Percentiles rank a stretch among this genome's conserved stretches.
Evolutionary conservation across 2,329 filamentous ascomycete genomes (phyloP).

Genomic region (Juglanconis sp.): DNA sequence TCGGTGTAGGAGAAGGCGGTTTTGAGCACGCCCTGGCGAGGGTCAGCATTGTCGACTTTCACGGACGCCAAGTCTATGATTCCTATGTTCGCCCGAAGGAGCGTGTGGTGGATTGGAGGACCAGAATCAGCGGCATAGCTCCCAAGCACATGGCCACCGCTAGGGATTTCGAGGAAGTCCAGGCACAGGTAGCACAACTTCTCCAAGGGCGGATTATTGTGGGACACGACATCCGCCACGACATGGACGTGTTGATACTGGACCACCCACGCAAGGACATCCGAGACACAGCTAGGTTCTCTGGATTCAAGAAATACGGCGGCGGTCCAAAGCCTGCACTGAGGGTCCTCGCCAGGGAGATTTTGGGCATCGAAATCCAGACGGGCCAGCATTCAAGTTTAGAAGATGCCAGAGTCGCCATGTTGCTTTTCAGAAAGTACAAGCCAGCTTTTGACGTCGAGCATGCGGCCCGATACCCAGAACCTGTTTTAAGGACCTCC

Average conservation of each 20-base stretch:
- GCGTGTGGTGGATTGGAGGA: constrained; percentile 85
- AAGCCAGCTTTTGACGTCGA: constrained; percentile 85
- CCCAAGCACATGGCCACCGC: constrained; percentile 69
- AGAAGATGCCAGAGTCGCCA: constrained; percentile 82
- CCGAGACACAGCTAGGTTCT: constrained; percentile 78
- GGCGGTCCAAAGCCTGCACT: constrained; percentile 68
- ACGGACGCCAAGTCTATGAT: constrained; percentile 90
- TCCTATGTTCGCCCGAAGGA: constrained; percentile 80
- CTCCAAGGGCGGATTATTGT: constrained; percentile 71
- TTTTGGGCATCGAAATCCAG: constrained; percentile 62
- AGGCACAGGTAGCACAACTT: constrained; percentile 65
- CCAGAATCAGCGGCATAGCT: constrained; percentile 77
- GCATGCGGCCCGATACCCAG: constrained; percentile 63
- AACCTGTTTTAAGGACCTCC: constrained; percentile 21
- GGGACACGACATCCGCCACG: constrained; percentile 80
- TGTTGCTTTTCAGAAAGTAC: constrained; percentile 80
- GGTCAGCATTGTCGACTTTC: constrained; percentile 89
- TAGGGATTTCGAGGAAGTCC: constrained; percentile 72
- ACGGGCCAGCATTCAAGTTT: constrained; percentile 63
- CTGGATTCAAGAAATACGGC: constrained; percentile 67
- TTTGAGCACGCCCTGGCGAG: constrained; percentile 76
- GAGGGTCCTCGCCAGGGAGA: constrained; percentile 52
- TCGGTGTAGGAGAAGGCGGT: constrained; percentile 72
- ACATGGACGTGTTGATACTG: constrained; percentile 73
- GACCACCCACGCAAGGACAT: constrained; percentile 75